Evolutionary conservation across 2,329 filamentous ascomycete genomes (phyloP), one percentile per base, ranked within the genome.

Genomic region (Monosporascus sp.): DNA sequence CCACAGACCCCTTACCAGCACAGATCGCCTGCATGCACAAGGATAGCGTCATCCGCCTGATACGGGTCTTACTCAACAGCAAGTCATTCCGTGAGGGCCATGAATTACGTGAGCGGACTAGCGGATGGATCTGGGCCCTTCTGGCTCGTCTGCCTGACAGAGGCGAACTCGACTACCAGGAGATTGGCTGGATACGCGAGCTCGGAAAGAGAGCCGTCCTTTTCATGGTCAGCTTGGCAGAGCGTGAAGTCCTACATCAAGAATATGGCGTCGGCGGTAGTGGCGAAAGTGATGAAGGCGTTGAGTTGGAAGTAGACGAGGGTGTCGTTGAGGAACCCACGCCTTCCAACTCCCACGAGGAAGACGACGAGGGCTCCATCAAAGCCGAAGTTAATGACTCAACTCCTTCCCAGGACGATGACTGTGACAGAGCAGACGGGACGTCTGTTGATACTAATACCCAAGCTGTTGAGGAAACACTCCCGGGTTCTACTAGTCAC

Each of bases 61-160:
- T 96, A 40, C 79, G 82, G 26, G 76, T 92, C 50, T 72, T 89
- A n/a, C 74, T 87, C 27, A 77, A 79, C 19, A 83, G 83, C 50
- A 83, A 83, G 56, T 83, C 88, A 50, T 78, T 87, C 51, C 80
- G 78, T 46, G 80, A 79, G 49, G 81, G 80, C n/a, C 71, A 76
- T 22, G 77, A 79, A 31, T 74, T 91, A 31, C 76, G 83, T 26
- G 80, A 82, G 61, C 81, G 85, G 48, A 84, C 89, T 5, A 91
- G 90, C 55, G 80, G 84, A 17, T 97, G 93, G 93, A 76, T 90
- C 4, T 97, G 91, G 92, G 85, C 87, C 0, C 71, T 96, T 53
- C 75, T 97, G 45, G 90, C 88, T 3, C 81, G 85, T 53, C 78
- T 93, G 54, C 86, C 88, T 1, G 88, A 90, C 37, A 74, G 83